These are phyloP conservation scores for Lepidium campestre DNA, from an alignment of 441 rosid species.

Conservation along the genomic window DNA sequence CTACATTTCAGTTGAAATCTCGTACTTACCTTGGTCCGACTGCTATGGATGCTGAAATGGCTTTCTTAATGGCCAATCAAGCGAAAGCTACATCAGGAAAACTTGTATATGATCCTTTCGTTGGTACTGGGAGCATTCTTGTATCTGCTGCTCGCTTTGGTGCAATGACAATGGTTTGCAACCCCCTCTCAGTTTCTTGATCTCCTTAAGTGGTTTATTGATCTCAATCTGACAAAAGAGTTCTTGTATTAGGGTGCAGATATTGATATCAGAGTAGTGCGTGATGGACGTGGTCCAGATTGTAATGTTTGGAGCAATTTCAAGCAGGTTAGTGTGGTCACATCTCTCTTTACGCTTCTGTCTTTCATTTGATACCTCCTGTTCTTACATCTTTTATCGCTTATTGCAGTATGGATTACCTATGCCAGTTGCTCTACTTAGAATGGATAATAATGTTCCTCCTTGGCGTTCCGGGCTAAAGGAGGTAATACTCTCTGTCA, in stretches of 20 bases:
- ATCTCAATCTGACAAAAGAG: constrained; percentile 14
- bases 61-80: constrained; percentile 97
- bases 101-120: constrained; percentile 91
- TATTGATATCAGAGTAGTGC: constrained; percentile 90
- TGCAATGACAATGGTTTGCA: constrained; percentile 83
- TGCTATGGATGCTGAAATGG: constrained; percentile 99
- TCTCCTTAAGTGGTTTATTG: not conserved
- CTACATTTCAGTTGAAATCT: constrained; percentile 83
- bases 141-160: constrained; percentile 93
- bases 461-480: constrained; percentile 89
- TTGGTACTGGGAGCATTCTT: constrained; percentile 95
- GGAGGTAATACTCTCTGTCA: constrained; percentile 54
- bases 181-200: constrained; percentile 5
- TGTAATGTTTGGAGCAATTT: constrained; percentile 98
- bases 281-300: constrained; percentile 95
- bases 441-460: constrained; percentile 95
- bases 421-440: constrained; percentile 69
- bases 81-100: constrained; percentile 72
- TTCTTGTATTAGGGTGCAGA: constrained; percentile 76
- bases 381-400: constrained; percentile 18
- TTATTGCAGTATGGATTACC: constrained; percentile 80
- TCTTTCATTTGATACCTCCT: not conserved
- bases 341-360: not conserved
- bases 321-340: constrained; percentile 61
- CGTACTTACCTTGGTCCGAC: constrained; percentile 94